Conservation (phyloP, 2,329 filamentous ascomycete genomes). For the Neonectria neomacrospora region DNA sequence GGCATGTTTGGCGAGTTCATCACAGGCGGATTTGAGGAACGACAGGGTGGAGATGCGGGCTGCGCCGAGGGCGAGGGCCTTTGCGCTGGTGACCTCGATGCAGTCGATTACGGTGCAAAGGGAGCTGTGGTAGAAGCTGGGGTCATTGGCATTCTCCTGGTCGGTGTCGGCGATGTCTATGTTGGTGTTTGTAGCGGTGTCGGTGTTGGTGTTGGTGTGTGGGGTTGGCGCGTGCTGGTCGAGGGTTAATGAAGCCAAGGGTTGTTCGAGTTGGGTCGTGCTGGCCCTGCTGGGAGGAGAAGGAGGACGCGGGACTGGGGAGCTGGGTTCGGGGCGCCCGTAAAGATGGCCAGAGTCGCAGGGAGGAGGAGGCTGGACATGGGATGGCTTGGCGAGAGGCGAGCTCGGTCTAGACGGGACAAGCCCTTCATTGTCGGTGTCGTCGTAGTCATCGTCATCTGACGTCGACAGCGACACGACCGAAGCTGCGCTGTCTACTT, state of each 20-base stretch:
- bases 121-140: conserved; percentile 22
- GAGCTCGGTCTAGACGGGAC: no score
- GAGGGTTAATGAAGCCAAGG: neutral
- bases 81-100: conserved; percentile 10
- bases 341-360: neutral
- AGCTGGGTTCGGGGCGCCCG: neutral
- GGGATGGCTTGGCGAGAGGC: no score
- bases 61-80: conserved; percentile 21
- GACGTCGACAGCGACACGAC: conserved; percentile 32
- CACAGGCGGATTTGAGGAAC: conserved; percentile 28
- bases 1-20: conserved; percentile 19
- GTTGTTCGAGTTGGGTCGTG: neutral
- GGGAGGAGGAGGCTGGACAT: neutral
- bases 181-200: neutral
- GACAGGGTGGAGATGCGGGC: conserved; percentile 31
- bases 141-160: conserved; percentile 12
- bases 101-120: conserved; percentile 12
- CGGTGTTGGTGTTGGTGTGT: neutral
- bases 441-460: conserved; percentile 16
- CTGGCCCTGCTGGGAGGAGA: neutral
- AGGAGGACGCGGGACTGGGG: neutral
- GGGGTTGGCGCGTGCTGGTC: conserved; percentile 3
- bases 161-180: neutral
- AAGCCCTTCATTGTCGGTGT: neutral
- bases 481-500: conserved; percentile 34